phyloP scores from a whole-genome alignment of 495 filamentous ascomycete genomes.

The Xylaria intraflava region DNA sequence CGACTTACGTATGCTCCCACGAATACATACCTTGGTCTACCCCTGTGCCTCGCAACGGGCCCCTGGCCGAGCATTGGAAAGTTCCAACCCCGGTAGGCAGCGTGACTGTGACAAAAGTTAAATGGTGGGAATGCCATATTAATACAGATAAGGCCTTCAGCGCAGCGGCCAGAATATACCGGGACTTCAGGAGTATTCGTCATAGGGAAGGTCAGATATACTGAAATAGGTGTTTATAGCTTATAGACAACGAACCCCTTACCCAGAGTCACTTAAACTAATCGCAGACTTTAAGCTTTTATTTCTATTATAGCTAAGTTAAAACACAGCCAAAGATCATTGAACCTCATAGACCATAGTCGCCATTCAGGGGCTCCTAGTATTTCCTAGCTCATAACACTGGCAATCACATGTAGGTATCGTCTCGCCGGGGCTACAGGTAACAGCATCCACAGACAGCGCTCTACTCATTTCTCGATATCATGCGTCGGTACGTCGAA shows the following conservation, averaged over 20 bases:
- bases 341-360: too few species aligned
- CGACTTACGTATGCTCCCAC: slow-evolving; percentile 16
- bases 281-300: too few species aligned
- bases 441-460: not conserved
- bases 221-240: too few species aligned
- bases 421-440: not conserved
- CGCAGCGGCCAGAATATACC: not conserved
- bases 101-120: not conserved
- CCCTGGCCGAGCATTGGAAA: not conserved
- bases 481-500: not conserved
- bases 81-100: not conserved
- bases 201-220: not conserved
- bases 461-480: not conserved
- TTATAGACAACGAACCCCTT: too few species aligned
- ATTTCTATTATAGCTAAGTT: too few species aligned
- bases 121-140: not conserved
- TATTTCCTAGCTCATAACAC: too few species aligned
- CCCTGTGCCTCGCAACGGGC: slow-evolving; percentile 4
- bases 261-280: too few species aligned
- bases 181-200: not conserved
- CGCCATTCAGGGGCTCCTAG: too few species aligned
- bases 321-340: too few species aligned
- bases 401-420: too few species aligned
- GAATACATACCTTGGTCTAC: not conserved
- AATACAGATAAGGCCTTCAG: not conserved